Base-by-base conservation (phyloP, 2,329 filamentous ascomycete species). In the Fusarium subtropicale region DNA sequence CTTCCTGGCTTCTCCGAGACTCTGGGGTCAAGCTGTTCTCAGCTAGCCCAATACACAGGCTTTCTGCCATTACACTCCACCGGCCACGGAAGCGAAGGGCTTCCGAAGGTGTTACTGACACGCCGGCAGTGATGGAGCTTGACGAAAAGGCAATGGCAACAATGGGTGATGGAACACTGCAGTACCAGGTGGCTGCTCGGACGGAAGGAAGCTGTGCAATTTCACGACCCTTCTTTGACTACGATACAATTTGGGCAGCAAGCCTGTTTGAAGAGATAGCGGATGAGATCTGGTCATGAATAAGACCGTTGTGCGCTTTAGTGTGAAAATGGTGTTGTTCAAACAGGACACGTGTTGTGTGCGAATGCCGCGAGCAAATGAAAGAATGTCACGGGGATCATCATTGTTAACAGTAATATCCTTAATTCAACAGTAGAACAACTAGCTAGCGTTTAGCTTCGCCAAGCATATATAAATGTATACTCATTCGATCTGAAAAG, bases 221-320 rank as follows among this genome's bases (percentile, higher is more conserved):
- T 2, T 22, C 45, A 9, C 8, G 52, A 1, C 38, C 61, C 1
- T 56, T 45, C 18, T 64, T 64, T 22, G 60, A 64, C 7, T 64
- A 64, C 8, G 61, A 64, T 26, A 44, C 60, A 4, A 64, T 64
- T 18, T 64, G 61, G 61, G 61, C 61, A 13, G 60, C 61, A 1
- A 64, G 48, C 11, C 16, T 64, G 2, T 64, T 64, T 4, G 61
- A 64, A 4, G 61, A 64, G 38, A 64, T 64, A 15, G 58, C 60
- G 0, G 61, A 64, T 9, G 58, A 36, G 16, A 38, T 64, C 3
- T 64, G 60, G 60, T 47, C 60, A 4, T 64, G 18, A 45, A n/a
- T n/a, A 30, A 3, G 28, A 28, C 11, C 8, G 3, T 2, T 10
- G 28, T 10, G 1, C 28, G 11, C 8, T 10, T 3, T 11, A 10